Base-by-base conservation (phyloP, 202 grass and related monocot species). In the Brachypodium distachyon region DNA sequence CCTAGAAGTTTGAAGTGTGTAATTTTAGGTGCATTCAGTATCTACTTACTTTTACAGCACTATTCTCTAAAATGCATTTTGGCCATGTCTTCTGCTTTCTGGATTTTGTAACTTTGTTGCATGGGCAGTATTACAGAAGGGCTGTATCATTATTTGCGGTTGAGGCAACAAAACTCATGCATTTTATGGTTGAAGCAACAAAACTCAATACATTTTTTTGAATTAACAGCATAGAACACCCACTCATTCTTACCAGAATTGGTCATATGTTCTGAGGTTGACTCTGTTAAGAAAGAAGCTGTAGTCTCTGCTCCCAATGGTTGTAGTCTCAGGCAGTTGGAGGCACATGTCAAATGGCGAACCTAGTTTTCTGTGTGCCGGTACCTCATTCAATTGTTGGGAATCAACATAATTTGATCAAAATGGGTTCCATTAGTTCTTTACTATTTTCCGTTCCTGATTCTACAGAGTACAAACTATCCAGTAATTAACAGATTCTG, bases 301-400 rank as follows among this genome's bases (percentile, higher is more conserved):
- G 41, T 18, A 60, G 39, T 76, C 29, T 64, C 9, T 23, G 43
- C 21, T 31, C 18, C 33, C 21, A 70, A 70, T 77, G 13, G 12
- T 27, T 77, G 7, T 44, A 56, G 51, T 78, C 48, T 18, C 48
- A 78, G 36, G 26, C 38, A 46, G n/a, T 62, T 49, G 37, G 55
- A 63, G 52, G 38, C 40, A 41, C 36, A 68, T 54, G 13, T 44
- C 28, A 59, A 18, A 43, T 18, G 28, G 25, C 9, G 16, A 53
- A 78, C 61, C 44, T 73, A 22, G 17, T 38, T 25, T 46, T 79
- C 70, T 37, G 12, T 37, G 51, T 58, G 64, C 28, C 39, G 27
- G 77, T 70, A 70, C 65, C 52, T 47, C n/a, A 43, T 70, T 58
- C 50, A 80, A 21, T 70, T 80, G 28, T 19, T 46, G 54, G 38